Evolutionary conservation across 2,329 filamentous ascomycete genomes (phyloP).

Genomic region (Dothistroma pini): DNA sequence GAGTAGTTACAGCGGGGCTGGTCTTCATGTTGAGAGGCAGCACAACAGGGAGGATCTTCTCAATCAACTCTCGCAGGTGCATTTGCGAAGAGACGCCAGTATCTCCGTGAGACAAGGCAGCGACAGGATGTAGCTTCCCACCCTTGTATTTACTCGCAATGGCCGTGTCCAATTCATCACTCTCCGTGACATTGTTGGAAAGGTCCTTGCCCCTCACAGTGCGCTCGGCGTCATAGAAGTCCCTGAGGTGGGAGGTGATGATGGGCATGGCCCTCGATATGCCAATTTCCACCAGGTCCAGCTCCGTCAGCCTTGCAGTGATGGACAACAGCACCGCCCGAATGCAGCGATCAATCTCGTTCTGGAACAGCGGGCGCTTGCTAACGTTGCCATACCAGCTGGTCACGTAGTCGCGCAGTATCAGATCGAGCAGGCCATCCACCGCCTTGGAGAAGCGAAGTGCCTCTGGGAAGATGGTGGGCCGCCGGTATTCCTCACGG

Average conservation of each 20-base stretch:
- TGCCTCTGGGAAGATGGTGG: constrained; percentile 71
- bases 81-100: constrained; percentile 83
- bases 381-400: constrained; percentile 90
- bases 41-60: constrained; percentile 67
- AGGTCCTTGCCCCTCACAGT: constrained; percentile 82
- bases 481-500: constrained; percentile 63
- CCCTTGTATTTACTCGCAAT: constrained; percentile 93
- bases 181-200: constrained; percentile 87
- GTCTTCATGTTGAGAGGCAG: constrained; percentile 70
- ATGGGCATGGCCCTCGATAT: constrained; percentile 83
- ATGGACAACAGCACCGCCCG: constrained; percentile 68
- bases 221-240: constrained; percentile 87
- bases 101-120: constrained; percentile 76
- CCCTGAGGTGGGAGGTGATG: constrained; percentile 79
- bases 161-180: constrained; percentile 89
- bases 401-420: constrained; percentile 78
- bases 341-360: constrained; percentile 80
- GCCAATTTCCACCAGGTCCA: constrained; percentile 79
- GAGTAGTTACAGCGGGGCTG: constrained; percentile 73
- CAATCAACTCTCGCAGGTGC: constrained; percentile 73
- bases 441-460: constrained; percentile 74
- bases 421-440: constrained; percentile 71
- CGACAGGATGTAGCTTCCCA: constrained; percentile 83
- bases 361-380: constrained; percentile 70
- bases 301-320: constrained; percentile 65